Percentiles rank a stretch among this genome's conserved stretches.
Evolutionary conservation across 257 asterid genomes (phyloP).

Genomic region (Euphrasia confusa): DNA sequence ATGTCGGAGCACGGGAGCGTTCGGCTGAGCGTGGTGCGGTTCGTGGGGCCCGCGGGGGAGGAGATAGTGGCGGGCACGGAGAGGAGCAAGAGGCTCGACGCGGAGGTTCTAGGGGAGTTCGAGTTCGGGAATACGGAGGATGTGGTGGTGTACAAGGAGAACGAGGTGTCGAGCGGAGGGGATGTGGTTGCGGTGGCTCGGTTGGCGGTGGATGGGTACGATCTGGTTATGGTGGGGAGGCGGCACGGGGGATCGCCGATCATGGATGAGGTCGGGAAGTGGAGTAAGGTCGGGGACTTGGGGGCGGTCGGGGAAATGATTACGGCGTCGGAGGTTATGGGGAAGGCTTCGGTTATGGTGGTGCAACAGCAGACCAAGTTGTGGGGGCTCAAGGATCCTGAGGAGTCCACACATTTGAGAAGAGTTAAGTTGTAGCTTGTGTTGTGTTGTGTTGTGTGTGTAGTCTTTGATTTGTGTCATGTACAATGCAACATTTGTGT

Average conservation of each 20-base stretch:
- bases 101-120: constrained; percentile 38
- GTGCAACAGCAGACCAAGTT: constrained; percentile 56
- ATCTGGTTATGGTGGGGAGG: constrained; percentile 59
- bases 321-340: constrained; percentile 39
- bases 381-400: constrained; percentile 64
- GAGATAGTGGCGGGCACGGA: too few species aligned
- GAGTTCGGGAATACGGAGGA: constrained; percentile 26
- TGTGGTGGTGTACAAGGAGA: constrained; percentile 31
- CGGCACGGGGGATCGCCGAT: constrained; percentile 44
- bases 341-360: constrained; percentile 46
- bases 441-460: not conserved
- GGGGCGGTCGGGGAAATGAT: constrained; percentile 50
- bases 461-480: not conserved
- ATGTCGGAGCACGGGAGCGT: too few species aligned
- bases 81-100: constrained; percentile 50
- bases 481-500: too few species aligned
- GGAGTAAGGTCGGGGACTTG: constrained; percentile 45
- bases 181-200: constrained; percentile 42
- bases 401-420: constrained; percentile 67
- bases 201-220: constrained; percentile 32
- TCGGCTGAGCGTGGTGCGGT: too few species aligned
- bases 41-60: too few species aligned
- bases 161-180: constrained; percentile 36
- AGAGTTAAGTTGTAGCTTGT: constrained; percentile 37
- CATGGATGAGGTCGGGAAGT: constrained; percentile 36